phyloP scores from a whole-genome alignment of 192 early-diverging fungal species.

The Coemansia sp. region DNA sequence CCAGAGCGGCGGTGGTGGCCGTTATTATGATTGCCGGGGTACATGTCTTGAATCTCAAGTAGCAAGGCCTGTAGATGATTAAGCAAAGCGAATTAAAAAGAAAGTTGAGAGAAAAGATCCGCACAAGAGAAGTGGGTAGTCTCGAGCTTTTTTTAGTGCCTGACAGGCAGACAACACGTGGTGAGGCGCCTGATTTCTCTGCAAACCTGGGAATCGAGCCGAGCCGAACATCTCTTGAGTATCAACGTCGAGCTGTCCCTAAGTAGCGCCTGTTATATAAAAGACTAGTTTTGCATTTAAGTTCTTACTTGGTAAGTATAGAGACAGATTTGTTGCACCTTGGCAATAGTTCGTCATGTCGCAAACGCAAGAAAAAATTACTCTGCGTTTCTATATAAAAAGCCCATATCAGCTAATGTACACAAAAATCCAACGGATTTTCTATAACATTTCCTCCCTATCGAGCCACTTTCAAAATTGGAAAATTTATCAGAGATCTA shows the following conservation, averaged over 20 bases:
- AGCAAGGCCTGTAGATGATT: conserved; percentile 3
- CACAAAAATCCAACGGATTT: not conserved
- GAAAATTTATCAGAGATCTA: not conserved
- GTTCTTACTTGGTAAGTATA: too few relatives aligned
- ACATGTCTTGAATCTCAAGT: conserved; percentile 29
- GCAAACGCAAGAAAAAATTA: too few relatives aligned
- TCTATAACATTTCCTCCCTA: conserved; percentile 4
- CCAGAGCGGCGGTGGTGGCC: conserved; percentile 13
- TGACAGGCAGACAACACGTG: not conserved
- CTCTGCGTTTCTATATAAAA: too few relatives aligned
- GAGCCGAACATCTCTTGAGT: too few relatives aligned
- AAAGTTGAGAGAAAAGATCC: conserved; percentile 4
- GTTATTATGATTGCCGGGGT: conserved; percentile 35
- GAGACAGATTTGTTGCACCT: too few relatives aligned
- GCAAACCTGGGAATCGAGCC: not conserved
- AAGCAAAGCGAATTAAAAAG: not conserved
- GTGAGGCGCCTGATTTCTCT: not conserved
- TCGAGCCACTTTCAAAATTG: not conserved
- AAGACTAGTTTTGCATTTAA: too few relatives aligned
- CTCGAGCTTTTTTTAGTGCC: not conserved
- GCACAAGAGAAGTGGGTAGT: conserved; percentile 5
- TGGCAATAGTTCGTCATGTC: too few relatives aligned
- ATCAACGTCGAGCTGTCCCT: too few relatives aligned
- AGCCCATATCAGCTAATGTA: not conserved
- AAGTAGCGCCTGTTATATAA: too few relatives aligned